phyloP scores from a whole-genome alignment of 2,329 filamentous ascomycete genomes.

The Botryotinia globosa region DNA sequence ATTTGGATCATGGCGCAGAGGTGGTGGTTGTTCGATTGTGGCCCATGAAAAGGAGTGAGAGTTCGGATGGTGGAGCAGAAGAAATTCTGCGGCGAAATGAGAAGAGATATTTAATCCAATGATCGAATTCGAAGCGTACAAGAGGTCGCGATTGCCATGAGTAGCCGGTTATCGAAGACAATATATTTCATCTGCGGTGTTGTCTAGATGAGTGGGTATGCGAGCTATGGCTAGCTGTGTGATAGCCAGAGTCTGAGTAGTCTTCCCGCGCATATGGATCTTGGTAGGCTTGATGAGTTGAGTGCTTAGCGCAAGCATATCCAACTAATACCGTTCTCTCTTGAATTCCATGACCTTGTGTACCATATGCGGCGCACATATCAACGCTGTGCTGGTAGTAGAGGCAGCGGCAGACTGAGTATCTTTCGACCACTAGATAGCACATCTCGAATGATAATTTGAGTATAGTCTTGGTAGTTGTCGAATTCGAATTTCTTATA shows the following conservation, averaged over 20 bases:
- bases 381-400: constrained; percentile 68
- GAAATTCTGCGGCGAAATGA: constrained; percentile 36
- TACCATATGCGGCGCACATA: constrained; percentile 61
- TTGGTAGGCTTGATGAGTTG: constrained; percentile 23
- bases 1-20: constrained; percentile 32
- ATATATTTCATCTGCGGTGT: constrained; percentile 38
- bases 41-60: constrained; percentile 36
- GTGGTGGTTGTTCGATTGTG: constrained; percentile 34
- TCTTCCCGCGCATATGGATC: constrained; percentile 26
- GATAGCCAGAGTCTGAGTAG: constrained; percentile 39
- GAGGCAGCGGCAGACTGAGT: constrained; percentile 66
- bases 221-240: constrained; percentile 36
- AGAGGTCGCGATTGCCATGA: constrained; percentile 38
- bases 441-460: constrained; percentile 53
- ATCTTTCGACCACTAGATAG: constrained; percentile 67
- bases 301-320: constrained; percentile 59
- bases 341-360: constrained; percentile 59
- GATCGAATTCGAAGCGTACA: constrained; percentile 35
- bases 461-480: constrained; percentile 8
- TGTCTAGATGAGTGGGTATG: constrained; percentile 32
- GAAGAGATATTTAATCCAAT: constrained; percentile 37
- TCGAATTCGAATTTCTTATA: neutral
- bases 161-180: constrained; percentile 39
- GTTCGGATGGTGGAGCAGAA: constrained; percentile 36
- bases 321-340: constrained; percentile 70